Conservation (phyloP, 169 alveolate genomes). For the Besnoitia besnoiti region DNA sequence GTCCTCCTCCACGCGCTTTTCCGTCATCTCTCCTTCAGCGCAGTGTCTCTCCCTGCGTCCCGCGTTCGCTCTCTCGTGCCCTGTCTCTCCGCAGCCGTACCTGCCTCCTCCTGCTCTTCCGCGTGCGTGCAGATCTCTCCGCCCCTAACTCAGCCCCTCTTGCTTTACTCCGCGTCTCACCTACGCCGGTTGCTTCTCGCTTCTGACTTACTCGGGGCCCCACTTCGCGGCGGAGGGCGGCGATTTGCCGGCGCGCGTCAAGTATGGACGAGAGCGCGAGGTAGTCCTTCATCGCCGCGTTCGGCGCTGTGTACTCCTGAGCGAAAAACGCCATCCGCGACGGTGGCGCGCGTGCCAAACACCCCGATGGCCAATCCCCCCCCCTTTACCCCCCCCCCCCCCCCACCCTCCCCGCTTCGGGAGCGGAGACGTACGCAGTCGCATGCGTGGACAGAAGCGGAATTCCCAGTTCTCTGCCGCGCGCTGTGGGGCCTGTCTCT, state of each 20-base stretch:
- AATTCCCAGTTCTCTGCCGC: too few relatives aligned
- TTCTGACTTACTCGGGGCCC: slow-evolving; percentile 82
- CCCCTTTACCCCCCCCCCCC: background rate
- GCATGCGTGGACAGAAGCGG: too few relatives aligned
- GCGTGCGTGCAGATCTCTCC: background rate
- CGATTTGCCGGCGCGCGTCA: slow-evolving; percentile 83
- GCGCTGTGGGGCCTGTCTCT: background rate
- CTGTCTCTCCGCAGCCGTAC: too few relatives aligned
- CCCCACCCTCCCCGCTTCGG: background rate
- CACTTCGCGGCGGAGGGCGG: slow-evolving; percentile 78
- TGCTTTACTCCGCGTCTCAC: background rate
- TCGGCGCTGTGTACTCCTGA: slow-evolving; percentile 89
- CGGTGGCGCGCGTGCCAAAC: too few relatives aligned
- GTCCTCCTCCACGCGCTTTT: too few relatives aligned
- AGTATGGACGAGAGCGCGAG: slow-evolving; percentile 79
- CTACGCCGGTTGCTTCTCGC: background rate
- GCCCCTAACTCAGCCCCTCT: background rate
- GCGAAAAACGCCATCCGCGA: too few relatives aligned
- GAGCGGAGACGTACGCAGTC: too few relatives aligned
- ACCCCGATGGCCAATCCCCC: too few relatives aligned
- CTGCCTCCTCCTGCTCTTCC: too few relatives aligned
- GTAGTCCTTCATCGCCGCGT: slow-evolving; percentile 84
- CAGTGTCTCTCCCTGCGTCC: background rate
- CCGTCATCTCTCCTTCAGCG: background rate
- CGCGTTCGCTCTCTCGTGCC: background rate